These are phyloP conservation scores for Phialophora tarda DNA, from an alignment of 2,329 filamentous ascomycete species.

Conservation along the genomic window DNA sequence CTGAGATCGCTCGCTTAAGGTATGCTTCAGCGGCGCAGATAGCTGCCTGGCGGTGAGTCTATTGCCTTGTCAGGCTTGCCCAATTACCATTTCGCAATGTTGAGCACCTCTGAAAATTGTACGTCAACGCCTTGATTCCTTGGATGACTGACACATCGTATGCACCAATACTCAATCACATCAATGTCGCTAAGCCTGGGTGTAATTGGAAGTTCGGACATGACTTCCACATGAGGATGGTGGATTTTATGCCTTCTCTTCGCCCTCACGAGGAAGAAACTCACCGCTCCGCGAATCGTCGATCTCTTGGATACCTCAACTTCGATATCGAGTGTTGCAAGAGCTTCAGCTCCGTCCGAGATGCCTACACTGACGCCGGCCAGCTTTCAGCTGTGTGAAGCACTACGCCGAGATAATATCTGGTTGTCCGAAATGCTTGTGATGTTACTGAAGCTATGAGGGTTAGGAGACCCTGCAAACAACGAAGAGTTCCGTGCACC, in stretches of 20 bases:
- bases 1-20: constrained; percentile 17
- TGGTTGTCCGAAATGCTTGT: neutral
- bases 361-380: neutral
- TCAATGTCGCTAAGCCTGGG: neutral
- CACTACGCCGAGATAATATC: neutral
- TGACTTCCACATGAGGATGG: constrained; percentile 17
- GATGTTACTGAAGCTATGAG: neutral
- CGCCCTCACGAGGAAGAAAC: neutral
- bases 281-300: constrained; percentile 10
- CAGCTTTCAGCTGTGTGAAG: neutral
- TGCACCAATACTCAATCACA: constrained; percentile 29
- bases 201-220: constrained; percentile 18
- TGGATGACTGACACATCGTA: constrained; percentile 18
- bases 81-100: neutral
- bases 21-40: constrained; percentile 9
- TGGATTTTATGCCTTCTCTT: neutral
- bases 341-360: constrained; percentile 1
- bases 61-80: neutral
- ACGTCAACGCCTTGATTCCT: constrained; percentile 11
- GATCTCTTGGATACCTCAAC: neutral
- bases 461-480: neutral
- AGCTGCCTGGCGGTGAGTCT: constrained; percentile 12
- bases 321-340: neutral
- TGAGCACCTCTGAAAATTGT: constrained; percentile 7
- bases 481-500: neutral